phyloP scores from a whole-genome alignment of 371 early-diverging fungal genomes.

The Synchytrium microbalum region DNA sequence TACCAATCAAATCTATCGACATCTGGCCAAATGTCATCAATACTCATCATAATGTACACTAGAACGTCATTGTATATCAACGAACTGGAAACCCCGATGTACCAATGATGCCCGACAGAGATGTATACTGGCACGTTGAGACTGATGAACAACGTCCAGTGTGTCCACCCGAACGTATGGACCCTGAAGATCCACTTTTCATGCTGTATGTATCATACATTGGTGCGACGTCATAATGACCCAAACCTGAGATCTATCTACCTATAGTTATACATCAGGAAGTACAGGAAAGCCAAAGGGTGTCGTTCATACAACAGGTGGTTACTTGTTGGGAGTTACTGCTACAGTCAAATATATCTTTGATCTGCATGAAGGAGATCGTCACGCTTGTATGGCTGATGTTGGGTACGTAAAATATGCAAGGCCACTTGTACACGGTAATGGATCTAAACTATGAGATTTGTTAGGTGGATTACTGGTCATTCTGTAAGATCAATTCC shows the following conservation, averaged over 20 bases:
- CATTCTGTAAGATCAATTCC: too few relatives aligned
- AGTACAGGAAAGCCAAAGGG: constrained; percentile 61
- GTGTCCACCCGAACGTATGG: constrained; percentile 67
- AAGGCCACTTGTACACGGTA: constrained; percentile 14
- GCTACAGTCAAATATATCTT: constrained; percentile 75
- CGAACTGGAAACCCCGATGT: constrained; percentile 71
- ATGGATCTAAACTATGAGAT: not conserved
- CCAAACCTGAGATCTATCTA: not conserved
- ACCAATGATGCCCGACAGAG: constrained; percentile 63
- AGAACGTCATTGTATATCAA: constrained; percentile 79
- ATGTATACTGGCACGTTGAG: constrained; percentile 85
- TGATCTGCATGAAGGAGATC: constrained; percentile 59
- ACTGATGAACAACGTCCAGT: constrained; percentile 61
- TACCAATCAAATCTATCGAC: too few relatives aligned
- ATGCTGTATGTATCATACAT: constrained; percentile 68
- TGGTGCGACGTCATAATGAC: not conserved
- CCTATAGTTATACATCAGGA: not conserved
- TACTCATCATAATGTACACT: not conserved
- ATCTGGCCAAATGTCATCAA: too few relatives aligned
- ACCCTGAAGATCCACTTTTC: constrained; percentile 84
- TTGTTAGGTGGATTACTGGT: constrained; percentile 49
- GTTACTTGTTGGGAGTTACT: constrained; percentile 86
- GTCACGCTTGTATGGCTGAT: constrained; percentile 77
- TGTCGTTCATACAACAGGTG: constrained; percentile 87
- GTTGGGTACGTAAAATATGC: constrained; percentile 79